Conservation (phyloP, 306 rosid species). For the Sophora flavescens region DNA sequence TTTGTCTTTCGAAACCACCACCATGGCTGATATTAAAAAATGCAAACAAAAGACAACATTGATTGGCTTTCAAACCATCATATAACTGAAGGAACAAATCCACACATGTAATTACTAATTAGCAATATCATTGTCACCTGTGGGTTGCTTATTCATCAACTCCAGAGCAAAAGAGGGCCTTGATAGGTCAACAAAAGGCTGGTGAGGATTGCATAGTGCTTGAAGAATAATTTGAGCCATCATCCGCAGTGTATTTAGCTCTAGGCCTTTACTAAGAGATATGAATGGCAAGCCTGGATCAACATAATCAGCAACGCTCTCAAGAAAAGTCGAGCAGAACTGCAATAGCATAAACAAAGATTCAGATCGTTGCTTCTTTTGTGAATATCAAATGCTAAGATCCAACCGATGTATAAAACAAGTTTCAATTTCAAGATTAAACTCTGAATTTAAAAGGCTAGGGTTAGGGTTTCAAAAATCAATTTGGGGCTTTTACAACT, state of each 20-base stretch:
- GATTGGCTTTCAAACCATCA: constrained; percentile 19
- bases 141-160: constrained; percentile 87
- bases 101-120: neutral
- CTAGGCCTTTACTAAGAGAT: constrained; percentile 94
- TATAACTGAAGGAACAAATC: constrained; percentile 3
- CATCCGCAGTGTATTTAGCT: constrained; percentile 85
- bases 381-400: constrained; percentile 5
- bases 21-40: constrained; percentile 77
- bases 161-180: constrained; percentile 95
- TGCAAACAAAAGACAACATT: constrained; percentile 16
- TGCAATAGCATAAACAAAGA: constrained; percentile 54
- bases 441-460: too few relatives aligned
- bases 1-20: constrained; percentile 89
- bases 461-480: too few relatives aligned
- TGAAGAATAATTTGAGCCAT: constrained; percentile 95
- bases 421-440: too few relatives aligned
- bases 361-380: constrained; percentile 31
- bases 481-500: too few relatives aligned
- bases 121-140: constrained; percentile 64
- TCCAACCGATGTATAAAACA: constrained; percentile 11
- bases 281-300: constrained; percentile 90
- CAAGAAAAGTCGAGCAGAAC: constrained; percentile 87
- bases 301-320: constrained; percentile 79
- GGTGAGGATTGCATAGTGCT: constrained; percentile 82
- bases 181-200: constrained; percentile 90